Base-by-base conservation (phyloP, 768 basidiomycete species). In the Phanerochaete sordida region DNA sequence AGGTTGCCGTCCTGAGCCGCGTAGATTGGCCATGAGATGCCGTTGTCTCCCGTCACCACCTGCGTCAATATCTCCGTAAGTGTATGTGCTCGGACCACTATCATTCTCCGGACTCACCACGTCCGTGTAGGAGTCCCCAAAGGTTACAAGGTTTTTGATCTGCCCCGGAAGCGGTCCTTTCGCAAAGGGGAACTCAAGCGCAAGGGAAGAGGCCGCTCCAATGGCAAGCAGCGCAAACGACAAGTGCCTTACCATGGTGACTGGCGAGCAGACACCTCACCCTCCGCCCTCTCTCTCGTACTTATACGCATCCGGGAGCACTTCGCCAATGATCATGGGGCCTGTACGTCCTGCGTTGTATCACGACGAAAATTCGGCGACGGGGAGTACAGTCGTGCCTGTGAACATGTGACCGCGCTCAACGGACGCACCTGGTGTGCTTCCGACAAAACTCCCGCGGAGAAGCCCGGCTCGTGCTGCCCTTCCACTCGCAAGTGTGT, bases 41-140 rank as follows among this genome's bases (percentile, higher is more conserved):
- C 82, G 9, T 77, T 76, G 53, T 75, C 73, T 1, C 72, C 73
- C 12, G 68, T 24, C 15, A 64, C 60, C 51, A 59, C 55, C 64
- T 64, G 44, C 49, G n/a, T 45, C 44, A n/a, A 49, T n/a, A 4
- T 33, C 24, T 33, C 49, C 21, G 27, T 27, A 23, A 27, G 24
- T 26, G 50, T 6, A 37, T 8, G 33, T 13, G 33, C 13, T 35
- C 33, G 6, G 33, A 13, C 33, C 6, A 35, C 33, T 13, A 13
- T 35, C 33, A 35, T 4, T 57, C 7, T n/a, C 13, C 11, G 16
- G 45, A 55, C 64, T 58, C 28, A 66, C 68, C 24, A 80, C 69
- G 59, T 86, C 84, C 0, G 82, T 85, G 67, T 83, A 85, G 56
- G 81, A 83, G 69, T 87, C 86, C 2, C 86, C 86, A 59, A 88